These are phyloP conservation scores for Leccinum solheimii DNA, from an alignment of 1,284 basidiomycete genomes.

Conservation along the genomic window DNA sequence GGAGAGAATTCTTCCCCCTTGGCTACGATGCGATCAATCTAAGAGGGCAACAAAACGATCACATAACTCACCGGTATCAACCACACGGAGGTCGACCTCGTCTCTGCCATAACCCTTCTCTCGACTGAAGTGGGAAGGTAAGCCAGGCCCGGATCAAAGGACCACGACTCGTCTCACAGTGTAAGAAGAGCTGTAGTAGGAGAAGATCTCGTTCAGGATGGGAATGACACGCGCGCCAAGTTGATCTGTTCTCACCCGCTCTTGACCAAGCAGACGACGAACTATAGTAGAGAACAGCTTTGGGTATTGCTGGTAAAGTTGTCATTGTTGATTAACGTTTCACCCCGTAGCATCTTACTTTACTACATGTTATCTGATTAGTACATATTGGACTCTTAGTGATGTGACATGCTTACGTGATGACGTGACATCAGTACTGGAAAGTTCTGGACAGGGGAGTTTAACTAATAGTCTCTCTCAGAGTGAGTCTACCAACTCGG, in stretches of 20 bases:
- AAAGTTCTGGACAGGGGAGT: slow-evolving; percentile 24
- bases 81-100: slow-evolving; percentile 62
- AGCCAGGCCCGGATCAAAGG: neutral
- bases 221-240: neutral
- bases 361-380: neutral
- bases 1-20: slow-evolving; percentile 70
- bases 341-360: neutral
- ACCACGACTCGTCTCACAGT: slow-evolving; percentile 39
- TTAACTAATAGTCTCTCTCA: neutral
- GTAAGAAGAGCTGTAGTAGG: slow-evolving; percentile 44
- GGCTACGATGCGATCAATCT: slow-evolving; percentile 36
- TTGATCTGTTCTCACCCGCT: slow-evolving; percentile 33
- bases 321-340: neutral
- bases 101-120: slow-evolving; percentile 40
- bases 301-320: slow-evolving; percentile 39
- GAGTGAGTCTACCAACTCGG: neutral
- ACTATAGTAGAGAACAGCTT: slow-evolving; percentile 22
- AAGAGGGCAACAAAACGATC: neutral
- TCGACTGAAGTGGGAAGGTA: neutral
- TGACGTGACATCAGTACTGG: slow-evolving; percentile 29
- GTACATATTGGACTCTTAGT: neutral
- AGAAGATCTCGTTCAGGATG: slow-evolving; percentile 1
- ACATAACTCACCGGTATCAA: slow-evolving; percentile 33
- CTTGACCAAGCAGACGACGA: neutral
- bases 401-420: neutral